Evolutionary conservation across 2,329 filamentous ascomycete species (phyloP).

Genomic region (Penicillium sp.): DNA sequence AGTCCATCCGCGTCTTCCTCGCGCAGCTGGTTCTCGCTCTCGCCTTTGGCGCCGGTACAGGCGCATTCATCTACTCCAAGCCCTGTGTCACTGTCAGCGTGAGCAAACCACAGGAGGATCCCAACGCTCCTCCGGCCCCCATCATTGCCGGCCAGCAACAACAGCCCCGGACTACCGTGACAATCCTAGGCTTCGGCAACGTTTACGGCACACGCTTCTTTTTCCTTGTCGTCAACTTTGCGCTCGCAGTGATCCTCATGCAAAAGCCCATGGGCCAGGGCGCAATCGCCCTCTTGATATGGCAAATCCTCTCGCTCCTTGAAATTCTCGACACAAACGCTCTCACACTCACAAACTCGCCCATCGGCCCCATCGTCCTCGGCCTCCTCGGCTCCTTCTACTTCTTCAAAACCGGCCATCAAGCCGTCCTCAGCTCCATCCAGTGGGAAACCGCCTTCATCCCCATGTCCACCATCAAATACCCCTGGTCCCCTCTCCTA

Average conservation of each 20-base stretch:
- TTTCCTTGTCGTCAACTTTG: conserved; percentile 76
- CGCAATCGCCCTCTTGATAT: conserved; percentile 76
- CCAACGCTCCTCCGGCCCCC: conserved; percentile 40
- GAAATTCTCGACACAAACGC: conserved; percentile 65
- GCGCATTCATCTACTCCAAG: conserved; percentile 81
- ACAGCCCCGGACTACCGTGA: conserved; percentile 56
- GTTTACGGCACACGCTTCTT: conserved; percentile 90
- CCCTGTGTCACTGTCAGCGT: conserved; percentile 76
- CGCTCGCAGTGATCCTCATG: conserved; percentile 74
- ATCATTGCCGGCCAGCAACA: conserved; percentile 25
- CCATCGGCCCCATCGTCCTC: conserved; percentile 81
- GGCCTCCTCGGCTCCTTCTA: conserved; percentile 90
- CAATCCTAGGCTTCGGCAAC: conserved; percentile 88
- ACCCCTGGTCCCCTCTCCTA: conserved; percentile 85
- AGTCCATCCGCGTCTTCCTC: conserved; percentile 72
- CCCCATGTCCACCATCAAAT: conserved; percentile 75
- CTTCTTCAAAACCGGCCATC: conserved; percentile 97
- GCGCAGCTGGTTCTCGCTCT: conserved; percentile 80
- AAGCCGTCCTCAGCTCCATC: conserved; percentile 81
- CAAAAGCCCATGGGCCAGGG: conserved; percentile 95
- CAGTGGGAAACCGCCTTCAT: conserved; percentile 98
- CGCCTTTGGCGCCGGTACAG: conserved; percentile 78
- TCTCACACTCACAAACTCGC: conserved; percentile 59
- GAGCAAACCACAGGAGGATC: conserved; percentile 51
- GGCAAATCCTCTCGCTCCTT: conserved; percentile 80